Conservation (phyloP, 2,329 filamentous ascomycete species). For the Xylariales sp. region DNA sequence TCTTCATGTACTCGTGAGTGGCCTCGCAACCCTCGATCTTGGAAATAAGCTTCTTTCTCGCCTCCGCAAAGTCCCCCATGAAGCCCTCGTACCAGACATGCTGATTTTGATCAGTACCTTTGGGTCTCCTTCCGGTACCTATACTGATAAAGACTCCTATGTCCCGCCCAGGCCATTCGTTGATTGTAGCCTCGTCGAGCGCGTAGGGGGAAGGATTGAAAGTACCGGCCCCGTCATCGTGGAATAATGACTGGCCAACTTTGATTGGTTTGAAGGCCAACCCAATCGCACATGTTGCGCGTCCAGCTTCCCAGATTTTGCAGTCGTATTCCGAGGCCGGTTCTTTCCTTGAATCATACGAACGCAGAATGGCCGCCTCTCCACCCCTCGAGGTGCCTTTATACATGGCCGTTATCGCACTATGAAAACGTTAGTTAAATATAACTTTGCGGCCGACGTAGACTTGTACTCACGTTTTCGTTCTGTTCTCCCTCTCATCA, state of each 20-base stretch:
- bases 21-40: slow-evolving; percentile 96
- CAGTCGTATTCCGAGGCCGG: slow-evolving; percentile 87
- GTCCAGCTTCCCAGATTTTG: slow-evolving; percentile 93
- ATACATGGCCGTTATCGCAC: slow-evolving; percentile 86
- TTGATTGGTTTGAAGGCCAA: slow-evolving; percentile 94
- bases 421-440: slow-evolving; percentile 41
- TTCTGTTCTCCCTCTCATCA: slow-evolving; percentile 77
- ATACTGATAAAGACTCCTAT: slow-evolving; percentile 89
- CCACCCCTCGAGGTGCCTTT: slow-evolving; percentile 70
- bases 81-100: slow-evolving; percentile 94
- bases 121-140: slow-evolving; percentile 82
- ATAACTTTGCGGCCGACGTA: too few relatives aligned
- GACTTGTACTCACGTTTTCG: slow-evolving; percentile 84
- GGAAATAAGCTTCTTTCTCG: slow-evolving; percentile 72
- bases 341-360: slow-evolving; percentile 92
- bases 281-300: slow-evolving; percentile 87
- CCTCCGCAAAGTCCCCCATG: slow-evolving; percentile 87
- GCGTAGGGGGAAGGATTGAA: slow-evolving; percentile 86
- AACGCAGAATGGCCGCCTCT: slow-evolving; percentile 72
- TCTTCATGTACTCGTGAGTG: slow-evolving; percentile 82
- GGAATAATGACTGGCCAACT: slow-evolving; percentile 88
- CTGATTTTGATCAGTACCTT: slow-evolving; percentile 59
- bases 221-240: slow-evolving; percentile 85
- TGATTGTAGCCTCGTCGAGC: slow-evolving; percentile 83
- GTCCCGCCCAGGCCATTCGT: slow-evolving; percentile 93